These are phyloP conservation scores for Echinochloa phyllopogon DNA, from an alignment of 176 grass and related monocot genomes.

Conservation along the genomic window DNA sequence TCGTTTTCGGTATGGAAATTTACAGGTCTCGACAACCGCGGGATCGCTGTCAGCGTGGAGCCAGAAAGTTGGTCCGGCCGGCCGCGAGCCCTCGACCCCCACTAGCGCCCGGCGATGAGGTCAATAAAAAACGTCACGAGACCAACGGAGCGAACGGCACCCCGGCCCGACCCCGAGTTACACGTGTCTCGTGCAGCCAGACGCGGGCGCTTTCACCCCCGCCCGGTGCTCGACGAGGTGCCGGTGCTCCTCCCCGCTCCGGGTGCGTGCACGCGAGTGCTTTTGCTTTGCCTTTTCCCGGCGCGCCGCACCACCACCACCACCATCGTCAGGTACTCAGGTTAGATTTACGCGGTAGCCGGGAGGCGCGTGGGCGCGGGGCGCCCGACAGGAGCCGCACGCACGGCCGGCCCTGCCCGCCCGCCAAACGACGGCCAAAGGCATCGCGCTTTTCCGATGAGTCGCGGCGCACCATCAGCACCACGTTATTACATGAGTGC, in stretches of 20 bases:
- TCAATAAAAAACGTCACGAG: slow-evolving; percentile 14
- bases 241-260: background rate
- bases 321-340: background rate
- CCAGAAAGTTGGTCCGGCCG: background rate
- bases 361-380: background rate
- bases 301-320: background rate
- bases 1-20: slow-evolving; percentile 40
- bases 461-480: background rate
- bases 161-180: slow-evolving; percentile 24
- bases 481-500: background rate
- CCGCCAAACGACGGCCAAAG: background rate
- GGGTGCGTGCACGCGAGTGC: background rate
- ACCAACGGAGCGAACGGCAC: background rate
- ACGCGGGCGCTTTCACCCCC: background rate
- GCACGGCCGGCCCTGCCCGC: background rate
- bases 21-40: background rate
- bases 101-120: slow-evolving; percentile 9
- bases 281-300: background rate
- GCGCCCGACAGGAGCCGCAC: background rate
- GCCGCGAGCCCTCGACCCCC: background rate
- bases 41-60: slow-evolving; percentile 25
- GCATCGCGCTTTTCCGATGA: background rate
- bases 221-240: background rate
- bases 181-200: slow-evolving; percentile 9
- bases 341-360: slow-evolving; percentile 1